phyloP scores from a whole-genome alignment of 129 eudicot species.

The Erigeron canadensis region DNA sequence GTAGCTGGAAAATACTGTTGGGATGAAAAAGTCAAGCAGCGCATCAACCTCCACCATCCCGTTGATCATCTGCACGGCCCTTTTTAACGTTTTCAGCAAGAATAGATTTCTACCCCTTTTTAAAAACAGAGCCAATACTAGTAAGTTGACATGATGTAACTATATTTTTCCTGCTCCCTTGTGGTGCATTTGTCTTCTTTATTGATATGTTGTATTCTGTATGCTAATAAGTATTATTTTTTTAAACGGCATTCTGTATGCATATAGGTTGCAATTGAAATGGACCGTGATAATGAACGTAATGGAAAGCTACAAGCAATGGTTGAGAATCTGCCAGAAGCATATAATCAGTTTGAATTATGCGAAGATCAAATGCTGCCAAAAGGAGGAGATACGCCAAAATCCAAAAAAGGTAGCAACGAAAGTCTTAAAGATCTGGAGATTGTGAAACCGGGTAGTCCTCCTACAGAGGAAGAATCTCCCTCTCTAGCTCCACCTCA shows the following conservation, averaged over 20 bases:
- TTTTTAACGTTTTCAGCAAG: slow-evolving; percentile 75
- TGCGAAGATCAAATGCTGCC: slow-evolving; percentile 29
- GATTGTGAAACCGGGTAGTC: slow-evolving; percentile 30
- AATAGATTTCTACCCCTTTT: slow-evolving; percentile 75
- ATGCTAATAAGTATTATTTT: too few relatives aligned
- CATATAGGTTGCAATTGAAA: slow-evolving; percentile 81
- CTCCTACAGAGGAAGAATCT: slow-evolving; percentile 9
- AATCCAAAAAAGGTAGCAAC: slow-evolving; percentile 31
- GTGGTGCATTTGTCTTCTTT: too few relatives aligned
- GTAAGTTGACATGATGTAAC: slow-evolving; percentile 31
- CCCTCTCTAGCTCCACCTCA: slow-evolving; percentile 17
- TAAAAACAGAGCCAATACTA: slow-evolving; percentile 47
- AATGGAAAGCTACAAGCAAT: slow-evolving; percentile 48
- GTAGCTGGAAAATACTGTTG: slow-evolving; percentile 75
- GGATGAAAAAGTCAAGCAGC: slow-evolving; percentile 60
- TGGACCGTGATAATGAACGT: slow-evolving; percentile 83
- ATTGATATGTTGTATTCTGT: too few relatives aligned
- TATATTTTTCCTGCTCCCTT: background rate
- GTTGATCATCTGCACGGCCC: slow-evolving; percentile 62
- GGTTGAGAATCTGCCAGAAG: slow-evolving; percentile 39
- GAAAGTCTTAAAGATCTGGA: slow-evolving; percentile 33
- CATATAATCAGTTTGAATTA: slow-evolving; percentile 62
- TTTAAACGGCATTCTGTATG: too few relatives aligned
- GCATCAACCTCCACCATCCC: slow-evolving; percentile 73
- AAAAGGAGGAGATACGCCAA: background rate